Evolutionary conservation across 2,329 filamentous ascomycete species (phyloP).

Genomic region (Venturia aucupariae): DNA sequence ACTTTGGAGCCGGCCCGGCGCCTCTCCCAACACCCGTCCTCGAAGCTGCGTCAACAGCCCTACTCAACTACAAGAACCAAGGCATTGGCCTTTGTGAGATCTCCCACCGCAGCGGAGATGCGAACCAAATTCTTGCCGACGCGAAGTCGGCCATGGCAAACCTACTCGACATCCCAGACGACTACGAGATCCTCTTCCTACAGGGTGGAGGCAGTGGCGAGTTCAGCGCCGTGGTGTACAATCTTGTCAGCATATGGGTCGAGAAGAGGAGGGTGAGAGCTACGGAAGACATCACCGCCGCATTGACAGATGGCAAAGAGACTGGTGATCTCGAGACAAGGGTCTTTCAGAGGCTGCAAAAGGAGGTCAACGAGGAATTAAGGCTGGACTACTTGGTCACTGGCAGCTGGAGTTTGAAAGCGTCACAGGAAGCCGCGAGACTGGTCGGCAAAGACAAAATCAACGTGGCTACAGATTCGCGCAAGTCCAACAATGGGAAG

Average conservation of each 20-base stretch:
- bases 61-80: slow-evolving; percentile 71
- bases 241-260: slow-evolving; percentile 77
- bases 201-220: slow-evolving; percentile 78
- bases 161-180: slow-evolving; percentile 72
- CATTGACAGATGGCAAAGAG: slow-evolving; percentile 24
- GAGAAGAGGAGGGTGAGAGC: slow-evolving; percentile 55
- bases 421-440: slow-evolving; percentile 69
- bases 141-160: slow-evolving; percentile 64
- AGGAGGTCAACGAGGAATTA: slow-evolving; percentile 59
- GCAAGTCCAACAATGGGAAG: slow-evolving; percentile 60
- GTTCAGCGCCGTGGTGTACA: slow-evolving; percentile 77
- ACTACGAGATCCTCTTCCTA: slow-evolving; percentile 84
- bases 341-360: slow-evolving; percentile 51
- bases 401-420: slow-evolving; percentile 85
- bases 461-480: slow-evolving; percentile 65
- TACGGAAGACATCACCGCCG: slow-evolving; percentile 43
- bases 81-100: slow-evolving; percentile 85
- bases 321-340: slow-evolving; percentile 45
- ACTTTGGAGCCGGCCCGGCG: slow-evolving; percentile 90
- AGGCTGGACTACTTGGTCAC: slow-evolving; percentile 86
- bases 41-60: slow-evolving; percentile 62
- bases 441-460: slow-evolving; percentile 70
- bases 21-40: slow-evolving; percentile 73
- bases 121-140: slow-evolving; percentile 67
- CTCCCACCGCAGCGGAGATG: slow-evolving; percentile 74